These are phyloP conservation scores for Tetrahymena malaccensis DNA, from an alignment of 73 alveolate genomes.

Conservation along the genomic window DNA sequence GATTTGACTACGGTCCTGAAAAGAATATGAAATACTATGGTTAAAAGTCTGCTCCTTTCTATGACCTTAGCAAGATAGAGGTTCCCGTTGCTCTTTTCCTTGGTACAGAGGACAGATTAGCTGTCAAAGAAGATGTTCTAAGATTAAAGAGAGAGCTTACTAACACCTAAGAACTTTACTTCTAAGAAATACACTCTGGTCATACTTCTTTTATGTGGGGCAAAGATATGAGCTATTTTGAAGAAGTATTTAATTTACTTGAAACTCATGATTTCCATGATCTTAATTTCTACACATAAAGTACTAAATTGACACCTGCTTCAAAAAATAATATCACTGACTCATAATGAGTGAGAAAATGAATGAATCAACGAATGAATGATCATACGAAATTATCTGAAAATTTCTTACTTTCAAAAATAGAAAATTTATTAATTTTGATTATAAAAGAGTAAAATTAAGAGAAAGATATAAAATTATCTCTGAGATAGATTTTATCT, in stretches of 20 bases:
- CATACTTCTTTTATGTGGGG: constrained; percentile 19
- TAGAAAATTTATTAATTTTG: neutral
- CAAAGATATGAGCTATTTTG: constrained; percentile 58
- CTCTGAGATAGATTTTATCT: neutral
- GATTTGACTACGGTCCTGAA: constrained; percentile 34
- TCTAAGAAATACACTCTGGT: neutral
- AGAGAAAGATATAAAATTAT: neutral
- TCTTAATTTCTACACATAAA: neutral
- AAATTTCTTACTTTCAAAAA: no score
- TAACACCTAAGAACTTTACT: constrained; percentile 28
- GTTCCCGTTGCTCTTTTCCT: neutral
- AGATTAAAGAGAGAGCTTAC: neutral
- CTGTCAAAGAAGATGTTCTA: constrained; percentile 9
- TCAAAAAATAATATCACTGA: neutral
- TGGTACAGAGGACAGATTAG: constrained; percentile 15
- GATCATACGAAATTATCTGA: neutral
- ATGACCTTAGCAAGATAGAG: constrained; percentile 5
- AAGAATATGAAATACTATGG: constrained; percentile 27
- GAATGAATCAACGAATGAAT: neutral
- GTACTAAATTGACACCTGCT: neutral
- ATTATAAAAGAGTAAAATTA: neutral
- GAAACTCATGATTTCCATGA: neutral
- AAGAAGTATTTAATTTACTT: constrained; percentile 28
- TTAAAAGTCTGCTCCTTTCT: constrained; percentile 10
- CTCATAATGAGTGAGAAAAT: neutral